Evolutionary conservation across 129 eudicot species (phyloP), one percentile per base, ranked within the genome.

Genomic region (Rutidosis leptorrhynchoides): DNA sequence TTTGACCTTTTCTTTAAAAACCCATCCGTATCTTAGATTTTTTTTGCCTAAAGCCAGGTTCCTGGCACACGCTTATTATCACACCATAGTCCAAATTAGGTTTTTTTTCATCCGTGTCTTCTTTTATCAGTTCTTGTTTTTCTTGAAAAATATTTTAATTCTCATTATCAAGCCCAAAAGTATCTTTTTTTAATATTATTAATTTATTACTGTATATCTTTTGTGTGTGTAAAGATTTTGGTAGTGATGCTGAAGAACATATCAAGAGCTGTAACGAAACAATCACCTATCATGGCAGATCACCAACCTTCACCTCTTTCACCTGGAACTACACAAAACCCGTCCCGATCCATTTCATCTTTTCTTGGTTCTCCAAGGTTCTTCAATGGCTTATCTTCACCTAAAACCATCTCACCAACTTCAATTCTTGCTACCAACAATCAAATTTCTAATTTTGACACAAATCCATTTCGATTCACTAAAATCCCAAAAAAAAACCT

Each of bases 261-360:
- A 88, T 83, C 96, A 24, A 85, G 94, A 76, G 75, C 83, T 68
- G 84, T 91, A 58, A 83, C 84, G 0, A 87, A 82, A 72, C 95
- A 87, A 81, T 60, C 80, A 59, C 77, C 93, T 27, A 67, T 81
- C 59, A 86, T 87, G 92, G 73, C 87, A 58, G 97, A 83, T 69
- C 96, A 83, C 26, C 82, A 72, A 59, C 52, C 75, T 61, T 57
- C 78, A 45, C 37, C 81, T 53, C 56, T 59, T 5, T 62, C 75
- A 17, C 53, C 87, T 53, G 75, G 80, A 5, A 65, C 78, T 2
- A n/a, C 67, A 11, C 79, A 64, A 7, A 81, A 81, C 40, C 88
- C 74, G 22, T 70, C 85, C 64, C 78, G 80, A 48, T 79, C 95
- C 21, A 58, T 72, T 59, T 83, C 90, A 54, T 81, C 85, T 32